Conservation (phyloP, 2,329 filamentous ascomycete genomes). For the Cladorrhinum sp. region DNA sequence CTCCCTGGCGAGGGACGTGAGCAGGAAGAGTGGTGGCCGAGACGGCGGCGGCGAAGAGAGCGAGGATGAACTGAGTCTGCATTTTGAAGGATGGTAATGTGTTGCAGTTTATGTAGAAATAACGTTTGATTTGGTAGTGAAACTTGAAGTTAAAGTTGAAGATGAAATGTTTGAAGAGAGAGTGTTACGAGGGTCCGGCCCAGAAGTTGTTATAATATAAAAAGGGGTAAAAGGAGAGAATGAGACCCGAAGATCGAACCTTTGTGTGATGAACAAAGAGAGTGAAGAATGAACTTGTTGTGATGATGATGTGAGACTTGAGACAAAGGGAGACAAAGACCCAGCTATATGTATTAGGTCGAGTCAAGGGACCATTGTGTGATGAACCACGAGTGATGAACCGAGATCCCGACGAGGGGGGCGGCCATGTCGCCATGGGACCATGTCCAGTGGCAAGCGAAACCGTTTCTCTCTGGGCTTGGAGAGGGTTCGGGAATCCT, state of each 20-base stretch:
- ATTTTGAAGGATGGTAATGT: slow-evolving; percentile 9
- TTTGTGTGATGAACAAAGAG: not conserved
- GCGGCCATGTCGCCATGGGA: not conserved
- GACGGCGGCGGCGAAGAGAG: slow-evolving; percentile 12
- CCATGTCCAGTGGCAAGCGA: not conserved
- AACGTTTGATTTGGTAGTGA: not conserved
- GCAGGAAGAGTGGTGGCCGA: slow-evolving; percentile 4
- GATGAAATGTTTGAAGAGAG: not conserved
- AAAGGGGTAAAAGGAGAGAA: slow-evolving; percentile 9
- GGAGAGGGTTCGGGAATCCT: not conserved
- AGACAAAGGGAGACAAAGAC: not conserved
- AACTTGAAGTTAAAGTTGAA: not conserved
- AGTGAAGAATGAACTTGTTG: not conserved
- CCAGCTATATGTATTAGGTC: slow-evolving; percentile 6
- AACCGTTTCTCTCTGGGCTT: slow-evolving; percentile 3
- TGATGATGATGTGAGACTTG: slow-evolving; percentile 4
- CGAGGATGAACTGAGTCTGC: slow-evolving; percentile 13
- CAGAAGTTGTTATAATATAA: not conserved
- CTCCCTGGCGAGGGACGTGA: slow-evolving; percentile 3
- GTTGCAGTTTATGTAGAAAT: not conserved
- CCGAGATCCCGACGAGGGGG: slow-evolving; percentile 4
- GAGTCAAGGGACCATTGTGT: not conserved
- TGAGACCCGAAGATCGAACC: slow-evolving; percentile 4
- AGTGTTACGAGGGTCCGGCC: slow-evolving; percentile 11
- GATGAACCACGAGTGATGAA: slow-evolving; percentile 6